phyloP scores from a whole-genome alignment of 805 yeast genomes.

The Kockiozyma suomiensis region DNA sequence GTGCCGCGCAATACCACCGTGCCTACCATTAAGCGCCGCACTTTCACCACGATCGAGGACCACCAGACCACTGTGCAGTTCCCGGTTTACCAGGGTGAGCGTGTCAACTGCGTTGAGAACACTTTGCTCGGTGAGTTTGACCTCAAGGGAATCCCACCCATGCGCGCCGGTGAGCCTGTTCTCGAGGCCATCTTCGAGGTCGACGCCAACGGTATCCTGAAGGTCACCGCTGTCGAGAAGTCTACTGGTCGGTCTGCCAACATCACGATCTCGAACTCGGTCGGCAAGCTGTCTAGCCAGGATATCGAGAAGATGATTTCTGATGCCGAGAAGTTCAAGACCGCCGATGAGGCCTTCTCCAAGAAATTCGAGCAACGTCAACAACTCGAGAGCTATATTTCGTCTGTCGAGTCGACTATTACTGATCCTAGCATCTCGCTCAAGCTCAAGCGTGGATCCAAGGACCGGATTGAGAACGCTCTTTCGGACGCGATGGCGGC shows the following conservation, averaged over 20 bases:
- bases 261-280: slow-evolving; percentile 98
- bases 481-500: slow-evolving; percentile 97
- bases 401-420: slow-evolving; percentile 91
- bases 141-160: slow-evolving; percentile 96
- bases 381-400: slow-evolving; percentile 97
- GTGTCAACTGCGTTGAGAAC: slow-evolving; percentile 98
- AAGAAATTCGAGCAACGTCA: slow-evolving; percentile 99
- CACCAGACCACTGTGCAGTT: slow-evolving; percentile 98
- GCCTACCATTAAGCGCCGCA: slow-evolving; percentile 98
- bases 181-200: slow-evolving; percentile 98
- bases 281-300: slow-evolving; percentile 94
- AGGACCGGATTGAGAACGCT: slow-evolving; percentile 97
- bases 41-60: slow-evolving; percentile 98
- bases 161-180: slow-evolving; percentile 99
- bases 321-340: slow-evolving; percentile 99
- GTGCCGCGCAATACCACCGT: slow-evolving; percentile 99
- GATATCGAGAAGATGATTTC: slow-evolving; percentile 98
- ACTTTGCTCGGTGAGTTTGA: slow-evolving; percentile 98
- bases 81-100: slow-evolving; percentile 99
- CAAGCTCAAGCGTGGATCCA: slow-evolving; percentile 95
- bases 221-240: slow-evolving; percentile 98
- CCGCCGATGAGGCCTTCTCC: slow-evolving; percentile 98
- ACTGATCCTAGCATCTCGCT: slow-evolving; percentile 98
- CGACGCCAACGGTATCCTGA: slow-evolving; percentile 99
- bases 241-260: slow-evolving; percentile 98